Evolutionary conservation across 805 yeast genomes (phyloP).

Genomic region (Cyberlindnera subsufficiens): DNA sequence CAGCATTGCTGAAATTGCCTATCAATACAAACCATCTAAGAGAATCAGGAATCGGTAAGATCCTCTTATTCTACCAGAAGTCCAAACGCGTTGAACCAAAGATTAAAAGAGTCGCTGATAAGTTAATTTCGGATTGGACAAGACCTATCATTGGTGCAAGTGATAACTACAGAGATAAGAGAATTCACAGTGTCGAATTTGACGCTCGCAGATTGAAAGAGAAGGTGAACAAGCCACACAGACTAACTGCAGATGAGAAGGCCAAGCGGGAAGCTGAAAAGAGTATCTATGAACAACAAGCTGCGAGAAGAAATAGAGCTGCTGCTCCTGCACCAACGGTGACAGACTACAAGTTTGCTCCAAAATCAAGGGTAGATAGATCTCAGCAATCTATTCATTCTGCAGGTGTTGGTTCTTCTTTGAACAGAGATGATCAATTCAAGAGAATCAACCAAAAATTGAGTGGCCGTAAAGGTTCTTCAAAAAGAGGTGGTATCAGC

Average conservation of each 20-base stretch:
- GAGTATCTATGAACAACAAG: slow-evolving; percentile 80
- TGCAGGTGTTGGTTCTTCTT: slow-evolving; percentile 45
- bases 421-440: slow-evolving; percentile 71
- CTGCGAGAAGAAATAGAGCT: slow-evolving; percentile 88
- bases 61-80: slow-evolving; percentile 87
- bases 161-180: slow-evolving; percentile 87
- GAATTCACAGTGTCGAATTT: slow-evolving; percentile 63
- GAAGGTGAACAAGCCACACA: slow-evolving; percentile 9
- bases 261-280: slow-evolving; percentile 32
- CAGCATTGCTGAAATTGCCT: slow-evolving; percentile 71
- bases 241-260: slow-evolving; percentile 3
- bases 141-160: slow-evolving; percentile 95
- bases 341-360: slow-evolving; percentile 86
- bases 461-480: slow-evolving; percentile 19
- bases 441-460: slow-evolving; percentile 57
- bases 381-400: slow-evolving; percentile 29
- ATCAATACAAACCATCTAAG: slow-evolving; percentile 93
- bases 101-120: slow-evolving; percentile 84
- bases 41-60: slow-evolving; percentile 92
- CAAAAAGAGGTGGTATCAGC: slow-evolving; percentile 67
- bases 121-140: slow-evolving; percentile 94
- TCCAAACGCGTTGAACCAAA: slow-evolving; percentile 83
- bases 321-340: slow-evolving; percentile 92
- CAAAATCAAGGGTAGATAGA: slow-evolving; percentile 54
- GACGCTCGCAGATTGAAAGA: slow-evolving; percentile 33